Evolutionary conservation across 2,329 filamentous ascomycete species (phyloP).

Genomic region (Colletotrichum lindemuthianum): DNA sequence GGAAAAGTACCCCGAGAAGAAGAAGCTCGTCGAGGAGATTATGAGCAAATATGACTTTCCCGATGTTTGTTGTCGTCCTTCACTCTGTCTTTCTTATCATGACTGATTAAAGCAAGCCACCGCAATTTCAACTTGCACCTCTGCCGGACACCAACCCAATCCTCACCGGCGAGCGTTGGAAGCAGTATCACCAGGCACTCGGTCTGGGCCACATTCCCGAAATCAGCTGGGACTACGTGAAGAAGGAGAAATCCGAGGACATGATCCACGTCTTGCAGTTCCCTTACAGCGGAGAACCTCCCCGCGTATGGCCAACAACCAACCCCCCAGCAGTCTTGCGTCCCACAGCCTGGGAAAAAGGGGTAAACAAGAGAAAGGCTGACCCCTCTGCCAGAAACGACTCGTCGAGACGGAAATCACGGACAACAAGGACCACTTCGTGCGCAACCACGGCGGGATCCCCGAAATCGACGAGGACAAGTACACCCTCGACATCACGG

Average conservation of each 20-base stretch:
- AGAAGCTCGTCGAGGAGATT: constrained; percentile 66
- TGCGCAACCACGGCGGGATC: constrained; percentile 78
- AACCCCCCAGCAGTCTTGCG: constrained; percentile 37
- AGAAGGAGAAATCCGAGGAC: constrained; percentile 66
- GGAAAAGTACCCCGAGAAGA: constrained; percentile 77
- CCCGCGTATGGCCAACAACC: constrained; percentile 33
- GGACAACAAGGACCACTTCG: constrained; percentile 67
- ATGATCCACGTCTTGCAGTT: constrained; percentile 72
- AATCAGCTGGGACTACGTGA: constrained; percentile 63
- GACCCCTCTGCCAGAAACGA: constrained; percentile 54
- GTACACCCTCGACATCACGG: constrained; percentile 65
- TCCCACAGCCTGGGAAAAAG: no score
- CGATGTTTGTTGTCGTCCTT: constrained; percentile 29
- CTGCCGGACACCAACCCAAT: constrained; percentile 68
- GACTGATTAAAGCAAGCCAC: constrained; percentile 43
- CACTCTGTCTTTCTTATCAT: background rate
- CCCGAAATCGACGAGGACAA: constrained; percentile 69
- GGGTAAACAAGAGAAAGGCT: no score
- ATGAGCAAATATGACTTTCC: constrained; percentile 42
- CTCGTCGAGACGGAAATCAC: constrained; percentile 68
- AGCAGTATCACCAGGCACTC: constrained; percentile 64
- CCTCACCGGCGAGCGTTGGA: constrained; percentile 65
- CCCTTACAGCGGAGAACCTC: constrained; percentile 70
- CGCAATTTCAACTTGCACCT: constrained; percentile 65
- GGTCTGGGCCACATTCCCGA: constrained; percentile 60